Conservation (phyloP, 2,329 filamentous ascomycete species). For the Alternaria metachromatica region DNA sequence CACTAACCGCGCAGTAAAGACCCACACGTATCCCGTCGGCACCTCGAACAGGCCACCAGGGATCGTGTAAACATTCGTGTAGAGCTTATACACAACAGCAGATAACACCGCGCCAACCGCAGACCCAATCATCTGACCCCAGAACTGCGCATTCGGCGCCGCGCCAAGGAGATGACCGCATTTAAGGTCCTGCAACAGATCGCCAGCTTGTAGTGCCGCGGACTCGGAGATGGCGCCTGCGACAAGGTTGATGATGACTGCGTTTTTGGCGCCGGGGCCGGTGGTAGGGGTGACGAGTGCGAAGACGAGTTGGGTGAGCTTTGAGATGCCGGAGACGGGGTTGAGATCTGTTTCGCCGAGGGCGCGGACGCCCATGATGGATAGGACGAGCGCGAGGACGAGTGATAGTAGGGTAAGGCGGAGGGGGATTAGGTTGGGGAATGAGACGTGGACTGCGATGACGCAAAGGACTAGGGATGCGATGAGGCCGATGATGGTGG, state of each 20-base stretch:
- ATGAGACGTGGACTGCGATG: constrained; percentile 79
- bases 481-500: constrained; percentile 76
- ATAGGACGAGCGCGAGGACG: constrained; percentile 72
- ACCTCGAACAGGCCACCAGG: constrained; percentile 91
- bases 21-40: constrained; percentile 95
- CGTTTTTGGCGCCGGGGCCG: constrained; percentile 68
- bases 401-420: constrained; percentile 86
- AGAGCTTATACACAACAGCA: constrained; percentile 86
- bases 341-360: constrained; percentile 89
- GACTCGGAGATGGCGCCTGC: constrained; percentile 87
- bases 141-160: constrained; percentile 93
- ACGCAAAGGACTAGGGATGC: constrained; percentile 82
- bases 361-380: constrained; percentile 69
- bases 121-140: constrained; percentile 91
- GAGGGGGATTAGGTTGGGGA: constrained; percentile 81
- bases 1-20: constrained; percentile 92
- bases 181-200: constrained; percentile 96
- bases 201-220: constrained; percentile 90
- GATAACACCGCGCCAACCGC: constrained; percentile 85
- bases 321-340: constrained; percentile 94
- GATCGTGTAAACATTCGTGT: constrained; percentile 87
- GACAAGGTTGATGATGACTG: constrained; percentile 93
- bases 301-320: constrained; percentile 94
- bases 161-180: constrained; percentile 93
- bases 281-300: constrained; percentile 78